A percentile compares a stretch with the other conserved stretches of the same genome.
phyloP scores from a whole-genome alignment of 768 basidiomycete species.

The Kondoa malvinella region DNA sequence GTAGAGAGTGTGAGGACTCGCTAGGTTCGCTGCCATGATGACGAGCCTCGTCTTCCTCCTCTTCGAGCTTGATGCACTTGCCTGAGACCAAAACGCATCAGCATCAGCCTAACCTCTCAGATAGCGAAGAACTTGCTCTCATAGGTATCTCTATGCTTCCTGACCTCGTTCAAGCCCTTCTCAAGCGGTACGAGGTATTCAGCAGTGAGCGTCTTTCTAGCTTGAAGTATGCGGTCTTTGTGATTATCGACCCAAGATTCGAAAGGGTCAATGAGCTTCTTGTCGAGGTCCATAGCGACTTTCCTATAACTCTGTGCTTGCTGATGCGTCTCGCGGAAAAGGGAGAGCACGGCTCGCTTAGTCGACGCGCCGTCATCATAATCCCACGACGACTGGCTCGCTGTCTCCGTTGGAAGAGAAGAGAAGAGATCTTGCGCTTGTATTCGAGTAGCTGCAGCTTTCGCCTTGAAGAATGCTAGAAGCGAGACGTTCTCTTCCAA shows the following conservation, averaged over 20 bases:
- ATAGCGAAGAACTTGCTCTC: background rate
- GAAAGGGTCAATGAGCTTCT: background rate
- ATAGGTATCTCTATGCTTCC: background rate
- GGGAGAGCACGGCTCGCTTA: background rate
- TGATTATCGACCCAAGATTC: background rate
- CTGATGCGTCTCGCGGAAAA: background rate
- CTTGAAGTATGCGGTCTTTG: background rate
- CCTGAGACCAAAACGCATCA: background rate
- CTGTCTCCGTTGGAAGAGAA: background rate
- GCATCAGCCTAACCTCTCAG: background rate
- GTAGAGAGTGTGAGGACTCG: background rate
- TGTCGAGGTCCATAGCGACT: background rate
- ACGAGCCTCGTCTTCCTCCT: slow-evolving; percentile 1
- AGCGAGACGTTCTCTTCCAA: slow-evolving; percentile 1
- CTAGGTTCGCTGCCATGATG: background rate
- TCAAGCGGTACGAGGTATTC: background rate
- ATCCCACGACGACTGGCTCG: background rate
- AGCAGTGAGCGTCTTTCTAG: background rate
- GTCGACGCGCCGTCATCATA: background rate
- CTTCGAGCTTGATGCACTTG: background rate
- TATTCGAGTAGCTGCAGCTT: background rate
- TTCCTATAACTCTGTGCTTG: background rate
- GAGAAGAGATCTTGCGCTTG: background rate
- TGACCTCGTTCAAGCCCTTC: background rate
- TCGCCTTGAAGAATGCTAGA: background rate